phyloP scores from a whole-genome alignment of 805 yeast species.

The Teunomyces atbi region DNA sequence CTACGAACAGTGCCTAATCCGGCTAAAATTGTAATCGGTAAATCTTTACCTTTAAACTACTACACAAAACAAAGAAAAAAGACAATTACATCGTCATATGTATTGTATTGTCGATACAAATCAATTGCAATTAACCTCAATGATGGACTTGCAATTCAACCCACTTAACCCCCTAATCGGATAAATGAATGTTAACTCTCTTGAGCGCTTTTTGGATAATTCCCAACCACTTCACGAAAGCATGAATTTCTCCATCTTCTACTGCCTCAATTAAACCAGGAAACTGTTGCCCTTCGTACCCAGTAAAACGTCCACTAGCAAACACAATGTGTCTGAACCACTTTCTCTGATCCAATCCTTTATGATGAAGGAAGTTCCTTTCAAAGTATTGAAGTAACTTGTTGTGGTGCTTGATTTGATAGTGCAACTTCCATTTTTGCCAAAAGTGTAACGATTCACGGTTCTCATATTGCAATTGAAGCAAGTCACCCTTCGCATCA shows the following conservation, averaged over 20 bases:
- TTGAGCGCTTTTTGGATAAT: slow-evolving; percentile 38
- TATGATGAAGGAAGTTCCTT: slow-evolving; percentile 47
- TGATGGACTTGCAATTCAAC: not conserved
- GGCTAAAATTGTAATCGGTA: not conserved
- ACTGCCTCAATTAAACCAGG: slow-evolving; percentile 63
- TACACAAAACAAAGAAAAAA: not conserved
- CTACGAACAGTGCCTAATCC: too few relatives aligned
- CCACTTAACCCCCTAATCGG: not conserved
- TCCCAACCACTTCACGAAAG: slow-evolving; percentile 44
- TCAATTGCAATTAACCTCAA: not conserved
- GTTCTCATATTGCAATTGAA: slow-evolving; percentile 31
- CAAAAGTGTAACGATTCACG: slow-evolving; percentile 34
- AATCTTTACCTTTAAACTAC: not conserved
- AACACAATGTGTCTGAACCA: slow-evolving; percentile 67
- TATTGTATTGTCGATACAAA: not conserved
- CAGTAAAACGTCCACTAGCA: slow-evolving; percentile 56
- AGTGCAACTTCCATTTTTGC: slow-evolving; percentile 32
- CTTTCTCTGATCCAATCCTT: slow-evolving; percentile 48
- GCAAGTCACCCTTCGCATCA: slow-evolving; percentile 25
- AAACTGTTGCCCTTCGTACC: slow-evolving; percentile 49
- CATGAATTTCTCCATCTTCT: slow-evolving; percentile 43
- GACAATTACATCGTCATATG: not conserved
- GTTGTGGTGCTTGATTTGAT: slow-evolving; percentile 33
- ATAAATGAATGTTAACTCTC: slow-evolving; percentile 19
- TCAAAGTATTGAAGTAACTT: slow-evolving; percentile 47